Evolutionary conservation across 495 filamentous ascomycete genomes (phyloP), one percentile per base, ranked within the genome.

Genomic region (Aspergillus indologenus): DNA sequence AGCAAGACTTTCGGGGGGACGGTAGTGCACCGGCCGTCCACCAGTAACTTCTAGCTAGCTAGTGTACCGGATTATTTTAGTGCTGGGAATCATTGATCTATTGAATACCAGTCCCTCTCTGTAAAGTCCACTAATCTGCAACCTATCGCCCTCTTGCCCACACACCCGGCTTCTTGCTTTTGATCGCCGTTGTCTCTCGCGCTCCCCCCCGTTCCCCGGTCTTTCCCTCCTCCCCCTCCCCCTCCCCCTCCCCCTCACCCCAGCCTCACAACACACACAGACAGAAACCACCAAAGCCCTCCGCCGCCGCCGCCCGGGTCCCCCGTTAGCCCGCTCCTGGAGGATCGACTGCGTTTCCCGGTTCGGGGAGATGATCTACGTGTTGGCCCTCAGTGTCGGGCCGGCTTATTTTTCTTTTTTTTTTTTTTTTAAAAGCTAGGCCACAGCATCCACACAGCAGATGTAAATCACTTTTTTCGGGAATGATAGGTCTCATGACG

Each of bases 351-450:
- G 15, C 5, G 23, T 19, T 29, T 31, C 48, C 48, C 48, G 21
- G 31, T 51, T 51, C 21, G 47, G 22, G 21, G 12, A 14, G 21
- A 29, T 50, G 47, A 50, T 51, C 48, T 12, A n/a, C 48, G 17
- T 24, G 23, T 51, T 20, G 48, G n/a, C 26, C 48, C 48, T 51
- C 48, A 51, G 17, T 51, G 48, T 31, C 48, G 48, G 47, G 22
- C 22, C 47, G 47, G 47, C 47, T 50, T 40, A 29, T 29, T 29
- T 29, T 9, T 29, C 4, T 9, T 29, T 9, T 29, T 3, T 29
- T 9, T 9, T 3, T 29, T 9, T 29, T 29, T 29, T n/a, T n/a
- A n/a, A n/a, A n/a, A n/a, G n/a, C n/a, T n/a, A n/a, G n/a, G n/a
- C n/a, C n/a, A n/a, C n/a, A n/a, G n/a, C n/a, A n/a, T n/a, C n/a